Evolutionary conservation across 306 rosid species (phyloP).

Genomic region (Rubus idaeus): DNA sequence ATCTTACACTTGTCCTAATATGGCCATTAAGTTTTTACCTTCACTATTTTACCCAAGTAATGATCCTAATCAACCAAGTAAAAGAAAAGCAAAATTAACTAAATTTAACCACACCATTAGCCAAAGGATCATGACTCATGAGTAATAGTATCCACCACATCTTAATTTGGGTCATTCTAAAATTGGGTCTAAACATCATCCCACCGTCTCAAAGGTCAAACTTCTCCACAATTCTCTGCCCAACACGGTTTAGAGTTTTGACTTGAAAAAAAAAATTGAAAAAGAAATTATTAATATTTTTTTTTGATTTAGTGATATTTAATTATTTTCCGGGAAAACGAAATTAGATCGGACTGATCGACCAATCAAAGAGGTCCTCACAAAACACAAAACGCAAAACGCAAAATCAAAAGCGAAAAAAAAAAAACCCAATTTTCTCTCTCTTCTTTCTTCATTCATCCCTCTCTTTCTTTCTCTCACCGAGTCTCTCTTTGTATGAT

Average conservation of each 20-base stretch:
- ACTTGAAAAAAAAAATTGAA: not conserved
- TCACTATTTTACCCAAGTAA: not conserved
- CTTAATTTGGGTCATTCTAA: slow-evolving; percentile 2
- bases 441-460: slow-evolving; percentile 17
- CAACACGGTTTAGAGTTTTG: slow-evolving; percentile 58
- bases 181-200: not conserved
- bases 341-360: slow-evolving; percentile 55
- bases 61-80: not conserved
- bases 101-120: slow-evolving; percentile 4
- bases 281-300: not conserved
- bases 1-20: not conserved
- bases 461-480: slow-evolving; percentile 4
- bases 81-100: not conserved
- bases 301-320: slow-evolving; percentile 9
- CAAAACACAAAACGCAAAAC: slow-evolving; percentile 32
- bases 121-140: not conserved
- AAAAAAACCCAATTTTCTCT: slow-evolving; percentile 27
- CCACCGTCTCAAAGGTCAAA: slow-evolving; percentile 49
- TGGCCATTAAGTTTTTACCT: not conserved
- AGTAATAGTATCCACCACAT: not conserved
- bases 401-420: slow-evolving; percentile 8
- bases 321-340: slow-evolving; percentile 36
- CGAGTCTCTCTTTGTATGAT: slow-evolving; percentile 30
- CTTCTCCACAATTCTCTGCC: slow-evolving; percentile 42
- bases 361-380: slow-evolving; percentile 44